These are phyloP conservation scores for Chlorella sp. DNA, from an alignment of 139 green algal species.

Conservation along the genomic window DNA sequence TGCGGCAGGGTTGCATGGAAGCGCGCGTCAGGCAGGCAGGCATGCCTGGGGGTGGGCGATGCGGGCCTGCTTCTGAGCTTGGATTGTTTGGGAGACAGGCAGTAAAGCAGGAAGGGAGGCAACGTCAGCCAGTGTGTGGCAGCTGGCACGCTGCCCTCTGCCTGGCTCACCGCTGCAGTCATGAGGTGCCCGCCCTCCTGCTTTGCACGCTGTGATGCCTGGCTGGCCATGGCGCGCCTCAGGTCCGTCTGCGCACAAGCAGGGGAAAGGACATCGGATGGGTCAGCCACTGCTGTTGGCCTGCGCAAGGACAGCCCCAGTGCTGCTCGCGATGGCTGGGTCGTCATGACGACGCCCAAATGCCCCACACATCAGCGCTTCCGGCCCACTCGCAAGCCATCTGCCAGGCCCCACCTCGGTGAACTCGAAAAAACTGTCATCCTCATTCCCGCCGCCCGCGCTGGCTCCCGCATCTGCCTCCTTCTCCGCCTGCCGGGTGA, in stretches of 20 bases:
- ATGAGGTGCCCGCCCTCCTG: conserved; percentile 29
- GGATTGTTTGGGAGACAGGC: background rate
- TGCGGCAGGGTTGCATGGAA: background rate
- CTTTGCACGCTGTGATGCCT: conserved; percentile 9
- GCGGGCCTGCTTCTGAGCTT: no score
- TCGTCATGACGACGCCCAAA: background rate
- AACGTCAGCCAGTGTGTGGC: background rate
- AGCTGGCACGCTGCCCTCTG: background rate
- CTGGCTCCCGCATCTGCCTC: conserved; percentile 18
- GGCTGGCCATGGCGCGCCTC: conserved; percentile 29
- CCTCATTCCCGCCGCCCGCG: background rate
- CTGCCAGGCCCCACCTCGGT: conserved; percentile 20
- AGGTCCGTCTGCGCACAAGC: conserved; percentile 8
- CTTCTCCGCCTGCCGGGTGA: conserved; percentile 43
- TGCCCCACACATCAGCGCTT: background rate
- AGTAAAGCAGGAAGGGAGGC: background rate
- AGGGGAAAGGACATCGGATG: no score
- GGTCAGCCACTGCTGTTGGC: no score
- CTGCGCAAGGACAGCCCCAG: background rate
- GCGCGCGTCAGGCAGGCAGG: no score
- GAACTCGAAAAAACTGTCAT: conserved; percentile 25
- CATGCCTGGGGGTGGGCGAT: no score
- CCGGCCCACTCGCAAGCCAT: background rate
- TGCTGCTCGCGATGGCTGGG: background rate
- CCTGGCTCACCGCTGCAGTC: conserved; percentile 40